Percentiles rank a stretch among this genome's conserved stretches.
phyloP scores from a whole-genome alignment of 345 rosid species.

The Turnera subulata region DNA sequence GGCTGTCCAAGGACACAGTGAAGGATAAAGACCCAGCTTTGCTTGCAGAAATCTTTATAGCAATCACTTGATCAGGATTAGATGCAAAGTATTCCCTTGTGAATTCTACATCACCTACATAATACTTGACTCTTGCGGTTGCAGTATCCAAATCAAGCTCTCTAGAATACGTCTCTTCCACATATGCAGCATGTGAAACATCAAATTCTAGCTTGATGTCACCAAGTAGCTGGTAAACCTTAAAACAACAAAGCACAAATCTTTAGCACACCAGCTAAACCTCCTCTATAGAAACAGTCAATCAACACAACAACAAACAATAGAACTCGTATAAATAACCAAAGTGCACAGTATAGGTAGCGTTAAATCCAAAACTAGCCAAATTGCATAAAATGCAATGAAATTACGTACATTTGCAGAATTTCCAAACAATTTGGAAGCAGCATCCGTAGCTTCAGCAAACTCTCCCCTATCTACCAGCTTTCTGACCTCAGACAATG shows the following conservation, averaged over 20 bases:
- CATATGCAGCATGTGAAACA: slow-evolving; percentile 52
- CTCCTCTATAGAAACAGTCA: too few species aligned
- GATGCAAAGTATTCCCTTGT: slow-evolving; percentile 73
- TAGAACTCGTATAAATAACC: too few species aligned
- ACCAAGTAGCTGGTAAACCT: slow-evolving; percentile 90
- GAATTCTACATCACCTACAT: slow-evolving; percentile 50
- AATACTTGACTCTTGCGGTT: slow-evolving; percentile 53
- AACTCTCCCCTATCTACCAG: slow-evolving; percentile 60
- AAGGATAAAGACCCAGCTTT: slow-evolving; percentile 65
- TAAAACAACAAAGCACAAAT: slow-evolving; percentile 21
- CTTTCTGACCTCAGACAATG: slow-evolving; percentile 55
- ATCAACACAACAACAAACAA: too few species aligned
- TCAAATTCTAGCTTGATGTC: slow-evolving; percentile 77
- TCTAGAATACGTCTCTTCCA: slow-evolving; percentile 57
- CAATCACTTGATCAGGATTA: slow-evolving; percentile 71
- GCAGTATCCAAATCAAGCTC: slow-evolving; percentile 88
- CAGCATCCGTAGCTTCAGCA: slow-evolving; percentile 69
- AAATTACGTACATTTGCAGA: slow-evolving; percentile 57
- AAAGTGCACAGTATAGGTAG: too few species aligned
- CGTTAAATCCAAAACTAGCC: too few species aligned
- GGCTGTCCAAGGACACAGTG: slow-evolving; percentile 56
- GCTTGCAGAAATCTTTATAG: slow-evolving; percentile 57
- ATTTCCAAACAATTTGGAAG: slow-evolving; percentile 53
- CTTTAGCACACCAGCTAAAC: slow-evolving; percentile 2
- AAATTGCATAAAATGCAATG: neutral